Evolutionary conservation across 768 basidiomycete genomes (phyloP).

Genomic region (Pleurotus tuoliensis): DNA sequence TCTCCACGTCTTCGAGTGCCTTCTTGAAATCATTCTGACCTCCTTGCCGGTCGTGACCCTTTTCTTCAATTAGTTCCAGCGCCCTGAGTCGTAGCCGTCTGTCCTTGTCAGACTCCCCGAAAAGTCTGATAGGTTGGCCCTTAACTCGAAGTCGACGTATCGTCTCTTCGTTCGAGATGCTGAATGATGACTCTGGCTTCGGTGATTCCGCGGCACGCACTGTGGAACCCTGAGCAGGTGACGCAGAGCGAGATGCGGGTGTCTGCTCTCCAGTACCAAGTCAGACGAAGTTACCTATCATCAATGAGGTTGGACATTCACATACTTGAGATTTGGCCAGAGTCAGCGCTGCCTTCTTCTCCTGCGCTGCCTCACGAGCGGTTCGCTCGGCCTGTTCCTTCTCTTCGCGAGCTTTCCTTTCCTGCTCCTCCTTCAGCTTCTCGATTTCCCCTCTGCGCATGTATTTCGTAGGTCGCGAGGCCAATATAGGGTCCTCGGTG

Average conservation of each 20-base stretch:
- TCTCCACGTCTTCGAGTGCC: constrained; percentile 84
- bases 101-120: constrained; percentile 95
- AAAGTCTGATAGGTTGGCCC: constrained; percentile 91
- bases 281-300: constrained; percentile 23
- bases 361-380: constrained; percentile 20
- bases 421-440: constrained; percentile 51
- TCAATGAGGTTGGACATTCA: constrained; percentile 9
- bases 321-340: constrained; percentile 39
- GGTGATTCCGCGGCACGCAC: constrained; percentile 36
- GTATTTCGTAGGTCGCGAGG: constrained; percentile 72
- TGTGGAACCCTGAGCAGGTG: constrained; percentile 29
- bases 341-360: constrained; percentile 4
- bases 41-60: constrained; percentile 70
- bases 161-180: constrained; percentile 91
- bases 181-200: constrained; percentile 60
- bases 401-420: constrained; percentile 33
- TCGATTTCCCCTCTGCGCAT: constrained; percentile 91
- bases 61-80: constrained; percentile 92
- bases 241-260: constrained; percentile 34
- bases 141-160: constrained; percentile 84
- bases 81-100: constrained; percentile 86
- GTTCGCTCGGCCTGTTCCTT: constrained; percentile 27
- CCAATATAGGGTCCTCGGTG: constrained; percentile 34
- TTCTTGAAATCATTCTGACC: constrained; percentile 96
- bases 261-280: constrained; percentile 45